Base-by-base conservation (phyloP, 2,329 filamentous ascomycete genomes). In the Geosmithia flava region DNA sequence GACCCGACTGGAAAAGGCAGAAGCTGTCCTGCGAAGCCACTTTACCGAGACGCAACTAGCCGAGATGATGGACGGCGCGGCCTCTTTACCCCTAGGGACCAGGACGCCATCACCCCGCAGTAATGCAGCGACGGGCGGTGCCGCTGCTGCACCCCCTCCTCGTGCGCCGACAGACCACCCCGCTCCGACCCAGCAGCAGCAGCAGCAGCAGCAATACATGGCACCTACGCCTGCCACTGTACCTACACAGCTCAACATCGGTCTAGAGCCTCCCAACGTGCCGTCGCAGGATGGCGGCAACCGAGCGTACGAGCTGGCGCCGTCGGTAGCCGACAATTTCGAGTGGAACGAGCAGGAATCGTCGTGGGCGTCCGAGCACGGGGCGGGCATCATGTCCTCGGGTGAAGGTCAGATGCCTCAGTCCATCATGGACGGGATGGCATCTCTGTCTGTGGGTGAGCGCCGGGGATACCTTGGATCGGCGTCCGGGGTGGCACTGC, bases 381-480 rank as follows among this genome's bases (percentile, higher is more conserved):
- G 42, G 19, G 8, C 27, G 8, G 44, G 44, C 17, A 27, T 29
- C n/a, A 19, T 30, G 20, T 33, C 19, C 33, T 48, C 47, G 19
- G 17, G 6, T 5, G n/a, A 29, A 8, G 43, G 27, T 13, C 11
- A 11, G 33, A 37, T 37, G 33, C 15, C 16, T 10, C 20, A 48
- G 33, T 11, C 37, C 47, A 46, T 42, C 42, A 49, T 49, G 47
- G 64, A 67, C 44, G 64, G 64, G 11, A 67, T 67, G 63, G 63
- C 64, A 1, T 62, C 63, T 5, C 51, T 66, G 3, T 60, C 62
- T 2, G 58, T 66, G 17, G 56, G 58, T 19, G 62, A 65, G 41
- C 56, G 58, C 7, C 63, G 68, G 29, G 70, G 70, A 5, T 73
- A 72, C 53, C 62, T 72, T 8, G 70, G 70, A 2, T 61, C 69